Percentiles rank a stretch among this genome's conserved stretches.
Evolutionary conservation across 345 rosid genomes (phyloP).

Genomic region (Eucalyptus camaldulensis): DNA sequence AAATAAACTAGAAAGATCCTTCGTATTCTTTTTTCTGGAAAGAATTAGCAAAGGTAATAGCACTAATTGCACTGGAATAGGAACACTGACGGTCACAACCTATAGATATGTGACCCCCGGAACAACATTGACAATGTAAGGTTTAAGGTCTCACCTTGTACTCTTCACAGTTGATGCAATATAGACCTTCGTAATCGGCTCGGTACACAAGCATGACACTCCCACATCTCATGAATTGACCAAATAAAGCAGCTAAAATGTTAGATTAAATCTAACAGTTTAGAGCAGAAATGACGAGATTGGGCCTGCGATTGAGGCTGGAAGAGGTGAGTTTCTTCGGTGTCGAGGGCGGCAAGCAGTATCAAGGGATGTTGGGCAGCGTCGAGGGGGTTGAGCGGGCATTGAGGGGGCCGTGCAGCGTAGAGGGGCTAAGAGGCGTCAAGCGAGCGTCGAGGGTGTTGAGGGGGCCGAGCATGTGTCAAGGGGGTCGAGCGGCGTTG

Average conservation of each 20-base stretch:
- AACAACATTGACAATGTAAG: neutral
- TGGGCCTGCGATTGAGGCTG: no score
- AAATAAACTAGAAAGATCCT: neutral
- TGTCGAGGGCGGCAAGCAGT: accelerated
- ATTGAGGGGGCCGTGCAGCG: no score
- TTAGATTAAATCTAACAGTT: no score
- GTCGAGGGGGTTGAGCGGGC: no score
- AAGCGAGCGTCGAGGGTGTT: accelerated
- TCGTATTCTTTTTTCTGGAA: neutral
- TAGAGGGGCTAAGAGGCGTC: no score
- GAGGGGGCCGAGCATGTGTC: no score
- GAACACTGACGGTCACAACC: neutral
- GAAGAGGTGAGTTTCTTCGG: no score
- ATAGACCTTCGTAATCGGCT: constrained; percentile 85
- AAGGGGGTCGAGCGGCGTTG: no score
- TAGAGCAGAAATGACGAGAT: no score
- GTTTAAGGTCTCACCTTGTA: constrained; percentile 40
- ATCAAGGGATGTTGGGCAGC: no score
- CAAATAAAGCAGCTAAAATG: no score
- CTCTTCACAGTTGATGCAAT: constrained; percentile 94
- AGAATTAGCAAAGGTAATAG: neutral
- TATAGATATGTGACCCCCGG: neutral
- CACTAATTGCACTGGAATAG: neutral
- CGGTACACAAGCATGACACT: constrained; percentile 8
- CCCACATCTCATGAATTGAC: no score